A percentile compares a stretch with the other conserved stretches of the same genome.
phyloP scores from a whole-genome alignment of 495 filamentous ascomycete genomes.

The Podospora comata region DNA sequence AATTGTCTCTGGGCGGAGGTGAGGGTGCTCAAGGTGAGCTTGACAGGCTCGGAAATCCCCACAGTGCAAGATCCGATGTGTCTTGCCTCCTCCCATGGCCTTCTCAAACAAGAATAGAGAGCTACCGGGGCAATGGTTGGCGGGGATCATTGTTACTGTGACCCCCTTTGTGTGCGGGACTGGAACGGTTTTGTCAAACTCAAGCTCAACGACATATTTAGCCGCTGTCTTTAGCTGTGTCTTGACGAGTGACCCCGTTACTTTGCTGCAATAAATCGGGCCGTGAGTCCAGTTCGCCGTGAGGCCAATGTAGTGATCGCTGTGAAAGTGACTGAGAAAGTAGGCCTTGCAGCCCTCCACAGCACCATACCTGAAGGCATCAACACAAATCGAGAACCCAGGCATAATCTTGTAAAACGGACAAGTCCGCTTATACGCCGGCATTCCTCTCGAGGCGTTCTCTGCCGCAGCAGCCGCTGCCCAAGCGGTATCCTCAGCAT shows the following conservation, averaged over 20 bases:
- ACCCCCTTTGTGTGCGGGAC: slow-evolving; percentile 78
- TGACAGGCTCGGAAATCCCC: slow-evolving; percentile 92
- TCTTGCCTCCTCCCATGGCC: slow-evolving; percentile 54
- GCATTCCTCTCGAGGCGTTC: slow-evolving; percentile 75
- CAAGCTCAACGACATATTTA: slow-evolving; percentile 78
- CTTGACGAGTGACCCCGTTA: slow-evolving; percentile 85
- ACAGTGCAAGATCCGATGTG: slow-evolving; percentile 84
- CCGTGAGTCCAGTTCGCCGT: slow-evolving; percentile 87
- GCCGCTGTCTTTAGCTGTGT: slow-evolving; percentile 81
- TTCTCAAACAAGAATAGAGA: slow-evolving; percentile 94
- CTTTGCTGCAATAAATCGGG: slow-evolving; percentile 91
- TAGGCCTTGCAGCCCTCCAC: slow-evolving; percentile 91
- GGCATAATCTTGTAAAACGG: slow-evolving; percentile 98
- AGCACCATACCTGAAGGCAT: slow-evolving; percentile 93
- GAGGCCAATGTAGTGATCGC: slow-evolving; percentile 92
- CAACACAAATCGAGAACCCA: slow-evolving; percentile 86
- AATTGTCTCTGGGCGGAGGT: slow-evolving; percentile 68
- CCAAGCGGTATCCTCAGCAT: slow-evolving; percentile 90
- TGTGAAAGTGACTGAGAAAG: slow-evolving; percentile 97
- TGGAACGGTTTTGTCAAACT: slow-evolving; percentile 78
- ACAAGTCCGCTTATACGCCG: slow-evolving; percentile 83
- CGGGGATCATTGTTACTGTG: slow-evolving; percentile 87
- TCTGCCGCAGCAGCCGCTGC: slow-evolving; percentile 78
- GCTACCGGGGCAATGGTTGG: slow-evolving; percentile 95
- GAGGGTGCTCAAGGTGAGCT: slow-evolving; percentile 79